These are phyloP conservation scores for Seiridium cupressi DNA, from an alignment of 2,329 filamentous ascomycete genomes.

Conservation along the genomic window DNA sequence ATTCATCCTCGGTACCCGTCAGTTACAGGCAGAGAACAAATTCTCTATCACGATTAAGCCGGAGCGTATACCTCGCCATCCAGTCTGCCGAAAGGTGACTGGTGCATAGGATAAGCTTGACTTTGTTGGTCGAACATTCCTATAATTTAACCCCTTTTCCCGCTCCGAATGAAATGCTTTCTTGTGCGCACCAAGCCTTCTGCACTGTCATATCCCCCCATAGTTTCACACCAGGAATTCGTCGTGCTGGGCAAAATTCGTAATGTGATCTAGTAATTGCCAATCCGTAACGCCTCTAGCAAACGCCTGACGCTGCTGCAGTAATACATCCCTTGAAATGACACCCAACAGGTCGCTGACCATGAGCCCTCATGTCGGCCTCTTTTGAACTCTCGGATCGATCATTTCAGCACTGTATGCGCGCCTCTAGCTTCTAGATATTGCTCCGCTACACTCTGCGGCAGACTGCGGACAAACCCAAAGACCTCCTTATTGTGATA, in stretches of 20 bases:
- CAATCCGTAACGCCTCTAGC: not conserved
- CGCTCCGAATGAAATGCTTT: conserved; percentile 4
- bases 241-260: not conserved
- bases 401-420: conserved; percentile 87
- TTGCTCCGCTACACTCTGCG: conserved; percentile 80
- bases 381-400: conserved; percentile 13
- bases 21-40: conserved; percentile 73
- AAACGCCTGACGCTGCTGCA: not conserved
- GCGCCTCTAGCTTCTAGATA: conserved; percentile 89
- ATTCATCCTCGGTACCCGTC: conserved; percentile 81
- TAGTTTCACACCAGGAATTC: too few relatives aligned
- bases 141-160: not conserved
- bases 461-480: conserved; percentile 73
- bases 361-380: not conserved
- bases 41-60: conserved; percentile 92
- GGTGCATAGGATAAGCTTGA: conserved; percentile 94
- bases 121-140: conserved; percentile 83
- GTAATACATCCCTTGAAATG: not conserved
- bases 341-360: too few relatives aligned
- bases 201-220: too few relatives aligned
- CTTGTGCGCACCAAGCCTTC: too few relatives aligned
- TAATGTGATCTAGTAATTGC: not conserved
- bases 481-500: conserved; percentile 96
- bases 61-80: conserved; percentile 86
- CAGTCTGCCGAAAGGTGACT: conserved; percentile 69